Percentiles rank a stretch among this genome's conserved stretches.
phyloP scores from a whole-genome alignment of 805 yeast genomes.

The Sugiyamaella americana region DNA sequence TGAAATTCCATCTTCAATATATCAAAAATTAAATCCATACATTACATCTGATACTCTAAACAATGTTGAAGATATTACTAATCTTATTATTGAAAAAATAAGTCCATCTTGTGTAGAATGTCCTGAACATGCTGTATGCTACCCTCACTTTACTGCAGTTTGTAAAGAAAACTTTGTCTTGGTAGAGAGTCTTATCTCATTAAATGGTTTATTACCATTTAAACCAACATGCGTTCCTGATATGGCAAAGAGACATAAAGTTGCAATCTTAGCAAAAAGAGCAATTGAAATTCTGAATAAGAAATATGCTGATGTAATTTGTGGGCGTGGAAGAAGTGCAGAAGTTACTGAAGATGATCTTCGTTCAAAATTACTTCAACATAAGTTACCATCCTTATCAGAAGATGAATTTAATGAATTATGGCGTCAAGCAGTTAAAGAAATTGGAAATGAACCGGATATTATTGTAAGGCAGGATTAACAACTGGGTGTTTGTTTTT shows the following conservation, averaged over 20 bases:
- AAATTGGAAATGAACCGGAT: constrained; percentile 47
- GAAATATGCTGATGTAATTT: constrained; percentile 57
- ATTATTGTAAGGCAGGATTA: constrained; percentile 22
- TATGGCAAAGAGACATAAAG: constrained; percentile 59
- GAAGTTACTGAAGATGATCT: constrained; percentile 33
- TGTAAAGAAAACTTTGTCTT: constrained; percentile 66
- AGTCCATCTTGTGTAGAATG: constrained; percentile 69
- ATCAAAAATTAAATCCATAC: not conserved
- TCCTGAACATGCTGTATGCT: constrained; percentile 77
- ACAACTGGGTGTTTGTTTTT: too few species aligned
- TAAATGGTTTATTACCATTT: constrained; percentile 54
- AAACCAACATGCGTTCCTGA: constrained; percentile 69
- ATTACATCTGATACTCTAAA: not conserved
- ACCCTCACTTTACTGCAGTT: constrained; percentile 48
- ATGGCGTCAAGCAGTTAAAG: constrained; percentile 60
- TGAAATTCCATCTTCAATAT: not conserved
- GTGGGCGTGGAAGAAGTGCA: constrained; percentile 40
- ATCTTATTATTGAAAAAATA: constrained; percentile 36
- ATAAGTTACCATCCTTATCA: constrained; percentile 21
- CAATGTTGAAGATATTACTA: not conserved
- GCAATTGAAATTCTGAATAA: constrained; percentile 60
- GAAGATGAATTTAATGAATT: constrained; percentile 67
- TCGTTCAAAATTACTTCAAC: constrained; percentile 16
- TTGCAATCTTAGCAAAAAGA: constrained; percentile 56
- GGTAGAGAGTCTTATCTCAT: constrained; percentile 46